Percentiles rank a stretch among this genome's conserved stretches.
These are phyloP conservation scores for Dactylonectria macrodidyma DNA, from an alignment of 2,329 filamentous ascomycete genomes.

Conservation along the genomic window DNA sequence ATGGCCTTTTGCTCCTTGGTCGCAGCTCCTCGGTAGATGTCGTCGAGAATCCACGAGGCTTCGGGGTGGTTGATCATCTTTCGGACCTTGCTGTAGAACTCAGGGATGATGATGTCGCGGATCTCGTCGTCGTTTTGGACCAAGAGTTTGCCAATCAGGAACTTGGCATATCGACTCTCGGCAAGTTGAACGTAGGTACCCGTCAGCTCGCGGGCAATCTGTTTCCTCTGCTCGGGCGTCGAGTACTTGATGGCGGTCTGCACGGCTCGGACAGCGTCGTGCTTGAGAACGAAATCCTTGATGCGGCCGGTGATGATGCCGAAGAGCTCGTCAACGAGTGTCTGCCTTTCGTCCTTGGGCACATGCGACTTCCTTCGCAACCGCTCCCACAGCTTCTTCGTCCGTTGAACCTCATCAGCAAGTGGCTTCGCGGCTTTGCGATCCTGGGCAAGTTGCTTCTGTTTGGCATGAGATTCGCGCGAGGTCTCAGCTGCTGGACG, in stretches of 20 bases:
- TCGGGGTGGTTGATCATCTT: conserved; percentile 96
- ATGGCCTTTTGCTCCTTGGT: conserved; percentile 88
- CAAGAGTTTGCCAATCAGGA: conserved; percentile 94
- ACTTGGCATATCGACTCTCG: conserved; percentile 98
- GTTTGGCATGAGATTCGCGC: conserved; percentile 91
- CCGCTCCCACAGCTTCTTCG: conserved; percentile 98
- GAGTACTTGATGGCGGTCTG: conserved; percentile 98
- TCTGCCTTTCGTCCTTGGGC: conserved; percentile 87
- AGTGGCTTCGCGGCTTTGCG: conserved; percentile 94
- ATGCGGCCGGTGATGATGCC: conserved; percentile 91
- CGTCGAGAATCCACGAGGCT: conserved; percentile 97
- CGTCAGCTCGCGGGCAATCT: conserved; percentile 89
- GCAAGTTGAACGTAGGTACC: conserved; percentile 88
- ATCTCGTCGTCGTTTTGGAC: conserved; percentile 93
- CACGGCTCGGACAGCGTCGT: conserved; percentile 95
- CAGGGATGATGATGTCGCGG: conserved; percentile 88
- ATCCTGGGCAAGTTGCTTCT: conserved; percentile 89
- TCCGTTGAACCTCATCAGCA: conserved; percentile 87
- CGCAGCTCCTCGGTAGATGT: conserved; percentile 92
- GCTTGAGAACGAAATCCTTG: conserved; percentile 97
- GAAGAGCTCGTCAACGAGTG: conserved; percentile 91
- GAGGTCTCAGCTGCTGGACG: conserved; percentile 72
- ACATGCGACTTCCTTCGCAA: conserved; percentile 95
- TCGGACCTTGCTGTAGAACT: conserved; percentile 95
- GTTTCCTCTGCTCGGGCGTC: conserved; percentile 84